Evolutionary conservation across 2,329 filamentous ascomycete genomes (phyloP).

Genomic region (Westerdykella aurantiaca): DNA sequence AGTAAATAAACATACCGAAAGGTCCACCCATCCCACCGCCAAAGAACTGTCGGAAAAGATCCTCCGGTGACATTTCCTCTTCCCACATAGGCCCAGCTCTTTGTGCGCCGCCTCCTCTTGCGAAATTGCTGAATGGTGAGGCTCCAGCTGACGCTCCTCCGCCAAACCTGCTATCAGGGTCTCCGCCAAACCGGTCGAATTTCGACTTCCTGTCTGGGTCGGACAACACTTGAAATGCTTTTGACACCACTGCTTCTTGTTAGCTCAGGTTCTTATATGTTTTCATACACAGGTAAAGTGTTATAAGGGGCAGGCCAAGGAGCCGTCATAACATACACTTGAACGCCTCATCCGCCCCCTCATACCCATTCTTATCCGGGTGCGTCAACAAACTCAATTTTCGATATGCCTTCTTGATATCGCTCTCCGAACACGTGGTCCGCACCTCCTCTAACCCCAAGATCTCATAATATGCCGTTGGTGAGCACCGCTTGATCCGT

Average conservation of each 20-base stretch:
- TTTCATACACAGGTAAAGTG: conserved; percentile 3
- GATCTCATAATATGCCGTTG: conserved; percentile 95
- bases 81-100: conserved; percentile 62
- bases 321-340: conserved; percentile 55
- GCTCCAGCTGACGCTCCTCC: conserved; percentile 45
- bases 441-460: conserved; percentile 63
- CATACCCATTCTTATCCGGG: conserved; percentile 97
- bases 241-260: conserved; percentile 63
- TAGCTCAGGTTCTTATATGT: background rate
- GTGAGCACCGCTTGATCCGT: conserved; percentile 74
- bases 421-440: conserved; percentile 64
- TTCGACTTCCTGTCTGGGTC: conserved; percentile 89
- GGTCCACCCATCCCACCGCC: conserved; percentile 62
- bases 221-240: conserved; percentile 87
- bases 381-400: conserved; percentile 92
- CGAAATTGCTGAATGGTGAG: conserved; percentile 61
- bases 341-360: conserved; percentile 93
- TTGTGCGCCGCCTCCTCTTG: conserved; percentile 44
- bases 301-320: conserved; percentile 2
- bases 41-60: conserved; percentile 97
- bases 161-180: conserved; percentile 83
- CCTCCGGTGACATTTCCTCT: conserved; percentile 90
- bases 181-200: conserved; percentile 83
- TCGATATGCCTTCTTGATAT: conserved; percentile 97
- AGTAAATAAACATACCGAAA: conserved; percentile 50